Conservation (phyloP, 1,139 yeast genomes). For the Scheffersomyces quercinus region DNA sequence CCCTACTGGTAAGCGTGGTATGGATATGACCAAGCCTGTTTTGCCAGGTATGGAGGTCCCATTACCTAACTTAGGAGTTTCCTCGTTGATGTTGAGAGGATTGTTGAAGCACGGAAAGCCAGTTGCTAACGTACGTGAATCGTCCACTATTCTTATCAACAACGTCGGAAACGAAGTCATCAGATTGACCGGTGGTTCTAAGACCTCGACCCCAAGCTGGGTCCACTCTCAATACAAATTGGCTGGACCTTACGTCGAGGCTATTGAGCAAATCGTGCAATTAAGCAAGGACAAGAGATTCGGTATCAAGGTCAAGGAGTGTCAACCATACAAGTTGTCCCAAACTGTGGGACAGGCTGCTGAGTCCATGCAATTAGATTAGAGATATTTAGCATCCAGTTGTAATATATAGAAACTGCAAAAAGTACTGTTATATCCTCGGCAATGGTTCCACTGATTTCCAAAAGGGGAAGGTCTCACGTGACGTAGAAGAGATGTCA, state of each 20-base stretch:
- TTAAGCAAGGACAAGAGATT: constrained; percentile 65
- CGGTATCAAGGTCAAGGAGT: constrained; percentile 64
- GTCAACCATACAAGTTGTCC: constrained; percentile 50
- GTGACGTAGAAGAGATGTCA: no score
- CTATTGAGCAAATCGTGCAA: constrained; percentile 55
- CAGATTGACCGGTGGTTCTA: constrained; percentile 77
- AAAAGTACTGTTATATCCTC: no score
- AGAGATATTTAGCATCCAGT: constrained; percentile 1
- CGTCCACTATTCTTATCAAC: constrained; percentile 58
- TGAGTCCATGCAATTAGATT: constrained; percentile 42
- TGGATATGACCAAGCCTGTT: constrained; percentile 64
- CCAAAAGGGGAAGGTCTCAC: no score
- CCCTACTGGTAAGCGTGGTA: constrained; percentile 64
- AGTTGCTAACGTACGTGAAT: constrained; percentile 71
- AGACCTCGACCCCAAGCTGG: constrained; percentile 75
- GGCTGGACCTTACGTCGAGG: constrained; percentile 45
- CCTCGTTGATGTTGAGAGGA: constrained; percentile 63
- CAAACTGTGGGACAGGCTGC: constrained; percentile 19
- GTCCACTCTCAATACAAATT: constrained; percentile 73
- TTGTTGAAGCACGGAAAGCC: constrained; percentile 54
- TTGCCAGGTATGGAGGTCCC: constrained; percentile 76
- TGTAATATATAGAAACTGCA: no score
- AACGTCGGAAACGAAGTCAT: constrained; percentile 50
- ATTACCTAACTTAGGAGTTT: constrained; percentile 67
- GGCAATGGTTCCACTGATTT: no score